These are phyloP conservation scores for Sugiyamaella neomexicana DNA, from an alignment of 1,139 yeast genomes.

Conservation along the genomic window DNA sequence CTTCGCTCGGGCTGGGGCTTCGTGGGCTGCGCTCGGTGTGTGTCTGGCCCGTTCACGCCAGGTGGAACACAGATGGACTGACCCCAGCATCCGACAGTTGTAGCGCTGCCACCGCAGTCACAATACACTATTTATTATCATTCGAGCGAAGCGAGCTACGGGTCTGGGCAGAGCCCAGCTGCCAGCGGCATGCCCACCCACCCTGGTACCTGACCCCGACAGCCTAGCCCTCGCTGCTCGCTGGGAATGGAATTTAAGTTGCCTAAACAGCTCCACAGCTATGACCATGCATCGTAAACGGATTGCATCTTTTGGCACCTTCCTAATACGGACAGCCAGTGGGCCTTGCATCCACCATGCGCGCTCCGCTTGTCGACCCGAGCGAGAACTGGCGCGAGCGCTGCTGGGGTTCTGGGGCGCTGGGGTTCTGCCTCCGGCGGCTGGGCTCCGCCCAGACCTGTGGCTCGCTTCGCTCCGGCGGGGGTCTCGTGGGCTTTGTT, in stretches of 20 bases:
- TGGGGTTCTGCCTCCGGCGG: neutral
- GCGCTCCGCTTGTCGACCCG: too few relatives aligned
- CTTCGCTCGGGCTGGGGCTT: neutral
- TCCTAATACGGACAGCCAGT: neutral
- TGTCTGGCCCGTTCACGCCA: too few relatives aligned
- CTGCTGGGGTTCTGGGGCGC: too few relatives aligned
- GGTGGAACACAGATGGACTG: too few relatives aligned
- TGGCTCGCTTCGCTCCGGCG: neutral
- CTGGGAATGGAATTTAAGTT: constrained; percentile 8
- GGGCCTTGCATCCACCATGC: neutral
- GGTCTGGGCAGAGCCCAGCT: neutral
- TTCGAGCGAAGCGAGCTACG: neutral
- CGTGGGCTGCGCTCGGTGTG: too few relatives aligned
- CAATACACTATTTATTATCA: too few relatives aligned
- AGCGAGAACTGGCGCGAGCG: too few relatives aligned
- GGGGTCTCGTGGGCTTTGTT: neutral
- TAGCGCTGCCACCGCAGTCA: too few relatives aligned
- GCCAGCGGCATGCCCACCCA: neutral
- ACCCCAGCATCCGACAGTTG: too few relatives aligned
- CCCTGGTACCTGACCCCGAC: too few relatives aligned
- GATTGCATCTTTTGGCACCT: neutral
- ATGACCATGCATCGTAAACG: neutral
- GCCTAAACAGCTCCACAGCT: neutral
- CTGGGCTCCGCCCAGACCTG: neutral
- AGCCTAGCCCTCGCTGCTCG: neutral